Percentiles rank a stretch among this genome's conserved stretches.
Conservation (phyloP, 768 basidiomycete species). For the Symmetrospora coprosmae region DNA sequence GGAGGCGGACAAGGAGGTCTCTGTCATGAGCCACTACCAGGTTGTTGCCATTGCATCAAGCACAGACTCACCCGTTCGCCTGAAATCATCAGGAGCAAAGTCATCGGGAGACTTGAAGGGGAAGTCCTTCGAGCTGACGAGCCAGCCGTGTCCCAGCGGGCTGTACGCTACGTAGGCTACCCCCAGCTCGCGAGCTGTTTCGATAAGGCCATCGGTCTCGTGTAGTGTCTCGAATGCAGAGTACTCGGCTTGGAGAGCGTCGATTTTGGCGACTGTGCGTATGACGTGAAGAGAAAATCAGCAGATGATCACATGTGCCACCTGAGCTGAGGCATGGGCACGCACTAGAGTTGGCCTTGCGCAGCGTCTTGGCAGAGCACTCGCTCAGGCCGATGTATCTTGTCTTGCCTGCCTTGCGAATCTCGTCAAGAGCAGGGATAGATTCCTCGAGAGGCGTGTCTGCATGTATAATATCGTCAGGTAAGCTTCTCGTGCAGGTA, state of each 20-base stretch:
- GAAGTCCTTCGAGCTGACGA: background rate
- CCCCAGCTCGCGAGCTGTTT: conserved; percentile 35
- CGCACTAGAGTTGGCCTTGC: conserved; percentile 32
- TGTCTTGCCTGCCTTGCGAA: conserved; percentile 48
- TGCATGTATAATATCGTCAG: no score
- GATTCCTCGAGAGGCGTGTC: conserved; percentile 1
- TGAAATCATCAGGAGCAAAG: conserved; percentile 41
- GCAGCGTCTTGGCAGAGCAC: conserved; percentile 39
- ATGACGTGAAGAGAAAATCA: no score
- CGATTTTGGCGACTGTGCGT: conserved; percentile 49
- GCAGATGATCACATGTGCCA: conserved; percentile 42
- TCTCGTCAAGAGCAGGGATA: conserved; percentile 35
- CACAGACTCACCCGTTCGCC: conserved; percentile 36
- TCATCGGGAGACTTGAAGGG: conserved; percentile 35
- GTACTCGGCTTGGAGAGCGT: conserved; percentile 47
- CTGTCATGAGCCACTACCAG: no score
- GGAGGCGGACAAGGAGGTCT: no score
- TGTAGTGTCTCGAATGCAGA: background rate
- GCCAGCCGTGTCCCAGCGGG: conserved; percentile 22
- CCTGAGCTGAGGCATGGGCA: background rate
- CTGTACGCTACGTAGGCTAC: conserved; percentile 39
- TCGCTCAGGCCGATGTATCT: conserved; percentile 51
- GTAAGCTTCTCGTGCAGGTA: no score
- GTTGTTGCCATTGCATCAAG: conserved; percentile 7
- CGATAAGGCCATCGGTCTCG: conserved; percentile 33